Evolutionary conservation across 768 basidiomycete genomes (phyloP).

Genomic region (Agaricus subrufescens): DNA sequence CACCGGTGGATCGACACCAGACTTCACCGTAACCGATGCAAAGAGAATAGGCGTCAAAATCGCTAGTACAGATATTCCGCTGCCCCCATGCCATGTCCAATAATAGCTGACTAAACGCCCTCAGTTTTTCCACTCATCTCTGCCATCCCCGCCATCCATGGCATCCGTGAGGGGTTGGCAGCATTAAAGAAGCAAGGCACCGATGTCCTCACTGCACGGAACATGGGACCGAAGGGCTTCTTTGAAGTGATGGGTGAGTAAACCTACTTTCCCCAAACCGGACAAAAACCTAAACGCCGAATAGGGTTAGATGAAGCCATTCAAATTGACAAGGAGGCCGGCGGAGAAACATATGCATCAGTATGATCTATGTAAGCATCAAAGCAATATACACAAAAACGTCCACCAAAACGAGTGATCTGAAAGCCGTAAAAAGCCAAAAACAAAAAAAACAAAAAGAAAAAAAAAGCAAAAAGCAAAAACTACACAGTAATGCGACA

Average conservation of each 20-base stretch:
- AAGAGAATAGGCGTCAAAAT: conserved; percentile 42
- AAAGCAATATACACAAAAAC: neutral
- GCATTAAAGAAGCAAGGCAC: conserved; percentile 46
- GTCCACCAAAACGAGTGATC: neutral
- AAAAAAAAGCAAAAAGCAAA: too few relatives aligned
- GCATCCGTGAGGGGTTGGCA: conserved; percentile 41
- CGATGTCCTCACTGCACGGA: conserved; percentile 31
- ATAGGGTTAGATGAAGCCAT: conserved; percentile 21
- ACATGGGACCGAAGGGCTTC: conserved; percentile 48
- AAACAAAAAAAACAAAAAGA: too few relatives aligned
- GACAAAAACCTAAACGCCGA: neutral
- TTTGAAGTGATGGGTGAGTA: conserved; percentile 44
- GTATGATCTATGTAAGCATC: neutral
- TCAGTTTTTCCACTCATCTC: conserved; percentile 45
- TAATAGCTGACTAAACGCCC: conserved; percentile 2
- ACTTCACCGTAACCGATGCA: conserved; percentile 44
- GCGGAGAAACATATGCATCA: conserved; percentile 5
- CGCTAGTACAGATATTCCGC: conserved; percentile 18
- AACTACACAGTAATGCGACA: too few relatives aligned
- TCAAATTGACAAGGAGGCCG: conserved; percentile 15
- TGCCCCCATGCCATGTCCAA: neutral
- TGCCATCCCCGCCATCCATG: conserved; percentile 43
- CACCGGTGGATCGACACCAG: conserved; percentile 45
- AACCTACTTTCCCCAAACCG: neutral
- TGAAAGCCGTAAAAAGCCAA: too few relatives aligned